Base-by-base conservation (phyloP, 768 basidiomycete genomes). In the Podaxis mareebaensis region DNA sequence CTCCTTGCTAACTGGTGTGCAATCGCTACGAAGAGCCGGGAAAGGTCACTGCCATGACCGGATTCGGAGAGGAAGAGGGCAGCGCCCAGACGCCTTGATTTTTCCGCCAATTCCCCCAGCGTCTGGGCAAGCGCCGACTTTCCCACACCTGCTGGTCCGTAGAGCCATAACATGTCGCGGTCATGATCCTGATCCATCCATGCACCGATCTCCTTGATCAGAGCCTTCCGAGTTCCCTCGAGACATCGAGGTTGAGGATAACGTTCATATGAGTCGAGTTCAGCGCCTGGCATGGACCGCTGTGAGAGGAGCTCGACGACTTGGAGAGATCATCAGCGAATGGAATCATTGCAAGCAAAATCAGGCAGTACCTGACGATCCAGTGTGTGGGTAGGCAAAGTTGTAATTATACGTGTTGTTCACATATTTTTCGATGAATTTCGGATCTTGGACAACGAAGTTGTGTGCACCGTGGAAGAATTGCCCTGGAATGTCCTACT, bases 101-200 rank as follows among this genome's bases (percentile, higher is more conserved):
- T 30, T 22, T 59, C 40, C 38, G 57, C 61, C 2, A 33, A 10
- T 60, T 66, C 65, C 12, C 60, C 63, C 22, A 66, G 48, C 8
- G 65, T 64, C 53, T 65, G 63, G 11, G 58, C 56, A 6, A 65
- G 26, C 5, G 67, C 61, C 8, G 54, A 56, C 48, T 66, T 66
- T 4, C 65, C 65, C 49, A 65, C 54, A 2, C 64, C 52, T n/a
- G 57, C 65, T 12, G 13, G 30, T 7, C 60, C 60, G 36, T 26
- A 61, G 2, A 61, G 24, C 60, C 60, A 61, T 5, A 61, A 12
- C n/a, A 53, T 11, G 20, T 42, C 51, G 24, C 40, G 26, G 6
- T 26, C 15, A 8, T 48, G 28, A 24, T 33, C 44, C 15, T 4
- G 8, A 38, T 61, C 30, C 40, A 65, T 56, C 64, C 64, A 65